Base-by-base conservation (phyloP, 139 green algal genomes). In the Chlamydomonas sp. region DNA sequence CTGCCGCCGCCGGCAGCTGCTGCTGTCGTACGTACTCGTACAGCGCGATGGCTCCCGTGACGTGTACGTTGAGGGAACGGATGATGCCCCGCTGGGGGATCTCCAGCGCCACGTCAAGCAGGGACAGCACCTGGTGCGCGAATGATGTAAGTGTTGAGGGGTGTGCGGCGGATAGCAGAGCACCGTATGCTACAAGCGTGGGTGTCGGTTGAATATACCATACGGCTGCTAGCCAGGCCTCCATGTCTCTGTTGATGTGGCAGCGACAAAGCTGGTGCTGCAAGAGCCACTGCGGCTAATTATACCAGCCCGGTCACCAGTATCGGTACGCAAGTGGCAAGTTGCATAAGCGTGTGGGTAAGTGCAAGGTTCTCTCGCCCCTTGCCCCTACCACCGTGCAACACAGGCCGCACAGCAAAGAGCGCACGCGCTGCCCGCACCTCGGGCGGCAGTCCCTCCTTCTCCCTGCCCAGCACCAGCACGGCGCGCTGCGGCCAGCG, bases 31-130 rank as follows among this genome's bases (percentile, higher is more conserved):
- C 96, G 90, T 96, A 99, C 77, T 99, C 96, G 86, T 97, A 98
- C 76, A 97, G 80, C 3, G 95, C 93, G 18, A 99, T 95, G 0
- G 97, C 96, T 2, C 93, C 97, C 60, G 88, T 96, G 60, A 99
- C 97, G 90, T 99, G 97, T 15, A 99, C 97, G 90, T 99, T 99
- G 59, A 99, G 92, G 0, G 94, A 98, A 0, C 97, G 88, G 67
- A 99, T 96, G 67, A 98, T 64, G 15, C 97, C 97, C 3, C 97
- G 78, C 92, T 99, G 96, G 3, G 97, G 97, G 16, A 99, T 99
- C 93, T 99, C 97, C n/a, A 99, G 91, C 0, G 94, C 95, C 6
- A 66, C 78, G 76, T 99, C 95, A 81, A 99, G 88, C 72, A 97
- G 20, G 73, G 90, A 85, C 71, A 96, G 87, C 49, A 96, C 83